Evolutionary conservation across 352 stramenopile genomes (phyloP).

Genomic region (Pythium myriotylum): DNA sequence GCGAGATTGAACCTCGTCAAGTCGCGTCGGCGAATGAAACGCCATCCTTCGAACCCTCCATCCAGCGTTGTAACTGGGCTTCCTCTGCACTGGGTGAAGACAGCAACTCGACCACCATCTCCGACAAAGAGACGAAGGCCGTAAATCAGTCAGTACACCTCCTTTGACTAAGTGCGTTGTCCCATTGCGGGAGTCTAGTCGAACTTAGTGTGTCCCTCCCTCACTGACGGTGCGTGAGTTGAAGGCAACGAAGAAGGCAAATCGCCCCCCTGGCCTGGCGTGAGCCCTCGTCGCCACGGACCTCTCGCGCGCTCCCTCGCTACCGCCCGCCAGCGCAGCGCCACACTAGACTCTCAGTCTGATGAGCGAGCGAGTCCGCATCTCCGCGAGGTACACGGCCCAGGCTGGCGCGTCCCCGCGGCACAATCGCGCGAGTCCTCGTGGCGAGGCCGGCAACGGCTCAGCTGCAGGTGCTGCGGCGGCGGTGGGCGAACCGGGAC

Average conservation of each 20-base stretch:
- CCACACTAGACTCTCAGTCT: too few species aligned
- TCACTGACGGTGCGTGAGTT: constrained; percentile 21
- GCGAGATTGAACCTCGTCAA: constrained; percentile 28
- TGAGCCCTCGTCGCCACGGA: neutral
- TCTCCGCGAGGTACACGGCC: too few species aligned
- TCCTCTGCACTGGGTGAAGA: constrained; percentile 30
- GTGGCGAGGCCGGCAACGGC: constrained; percentile 12
- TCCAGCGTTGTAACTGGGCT: constrained; percentile 17
- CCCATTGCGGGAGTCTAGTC: neutral
- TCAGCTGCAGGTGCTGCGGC: constrained; percentile 9
- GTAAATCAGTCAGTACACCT: too few species aligned
- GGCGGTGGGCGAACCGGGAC: constrained; percentile 13
- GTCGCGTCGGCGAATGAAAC: constrained; percentile 23
- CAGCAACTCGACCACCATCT: neutral
- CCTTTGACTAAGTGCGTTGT: constrained; percentile 21
- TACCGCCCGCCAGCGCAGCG: too few species aligned
- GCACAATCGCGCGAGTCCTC: constrained; percentile 11
- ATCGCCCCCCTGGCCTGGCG: neutral
- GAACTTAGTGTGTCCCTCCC: constrained; percentile 22
- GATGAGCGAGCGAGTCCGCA: constrained; percentile 20
- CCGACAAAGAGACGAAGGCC: neutral
- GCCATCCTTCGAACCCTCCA: constrained; percentile 7
- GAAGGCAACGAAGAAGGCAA: constrained; percentile 27
- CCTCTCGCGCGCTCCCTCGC: constrained; percentile 2
- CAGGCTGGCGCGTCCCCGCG: constrained; percentile 8